Conservation (phyloP, 2,329 filamentous ascomycete species). For the Arthrobotrys megalospora region DNA sequence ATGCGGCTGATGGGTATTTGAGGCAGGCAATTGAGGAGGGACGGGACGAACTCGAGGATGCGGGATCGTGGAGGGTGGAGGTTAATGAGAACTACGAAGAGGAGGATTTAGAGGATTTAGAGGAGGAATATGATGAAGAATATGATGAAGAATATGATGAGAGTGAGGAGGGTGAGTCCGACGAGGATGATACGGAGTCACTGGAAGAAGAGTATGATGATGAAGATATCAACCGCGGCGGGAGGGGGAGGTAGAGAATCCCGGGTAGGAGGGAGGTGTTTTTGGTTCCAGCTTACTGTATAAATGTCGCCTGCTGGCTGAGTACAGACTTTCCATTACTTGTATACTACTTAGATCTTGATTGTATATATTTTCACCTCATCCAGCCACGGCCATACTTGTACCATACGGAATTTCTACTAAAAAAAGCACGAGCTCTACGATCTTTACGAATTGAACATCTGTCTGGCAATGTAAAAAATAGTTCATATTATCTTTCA, state of each 20-base stretch:
- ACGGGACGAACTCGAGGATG: conserved; percentile 1
- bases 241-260: conserved; percentile 2
- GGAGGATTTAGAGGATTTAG: conserved; percentile 67
- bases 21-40: not conserved
- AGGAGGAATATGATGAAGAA: conserved; percentile 77
- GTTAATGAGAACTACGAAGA: conserved; percentile 42
- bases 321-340: not conserved
- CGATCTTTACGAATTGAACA: not conserved
- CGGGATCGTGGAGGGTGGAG: not conserved
- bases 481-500: conserved; percentile 59
- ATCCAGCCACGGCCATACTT: not conserved
- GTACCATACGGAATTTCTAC: not conserved
- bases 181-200: no score
- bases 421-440: conserved; percentile 1
- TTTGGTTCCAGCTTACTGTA: not conserved
- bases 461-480: conserved; percentile 54
- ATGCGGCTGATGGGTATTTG: not conserved
- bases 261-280: not conserved
- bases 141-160: conserved; percentile 75
- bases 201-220: conserved; percentile 28
- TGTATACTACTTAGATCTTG: conserved; percentile 35
- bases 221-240: not conserved
- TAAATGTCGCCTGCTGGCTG: not conserved
- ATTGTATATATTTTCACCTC: conserved; percentile 38
- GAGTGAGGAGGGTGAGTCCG: no score